Percentiles rank a stretch among this genome's conserved stretches.
phyloP scores from a whole-genome alignment of 73 alveolate species.

The Durusdinium trenchii region DNA sequence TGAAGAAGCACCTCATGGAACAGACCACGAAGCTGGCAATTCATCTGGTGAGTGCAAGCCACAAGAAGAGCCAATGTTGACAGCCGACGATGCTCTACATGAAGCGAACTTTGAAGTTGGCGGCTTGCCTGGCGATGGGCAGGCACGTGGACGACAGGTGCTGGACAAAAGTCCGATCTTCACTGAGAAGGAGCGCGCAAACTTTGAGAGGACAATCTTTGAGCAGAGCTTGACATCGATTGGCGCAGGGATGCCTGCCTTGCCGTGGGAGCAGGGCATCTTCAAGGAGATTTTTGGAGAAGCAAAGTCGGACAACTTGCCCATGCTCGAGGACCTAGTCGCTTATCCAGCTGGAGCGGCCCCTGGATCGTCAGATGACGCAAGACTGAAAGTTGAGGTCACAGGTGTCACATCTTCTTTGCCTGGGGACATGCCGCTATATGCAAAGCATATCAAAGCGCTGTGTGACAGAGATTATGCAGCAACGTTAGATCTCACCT shows the following conservation, averaged over 20 bases:
- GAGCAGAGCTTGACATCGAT: neutral
- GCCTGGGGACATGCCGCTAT: neutral
- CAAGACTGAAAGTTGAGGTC: too few species aligned
- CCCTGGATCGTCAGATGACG: too few species aligned
- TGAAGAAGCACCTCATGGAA: too few species aligned
- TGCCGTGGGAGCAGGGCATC: conserved; percentile 6
- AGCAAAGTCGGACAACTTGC: neutral
- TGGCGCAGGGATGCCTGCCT: neutral
- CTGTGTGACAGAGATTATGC: neutral
- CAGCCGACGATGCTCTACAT: too few species aligned
- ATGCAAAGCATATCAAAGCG: neutral
- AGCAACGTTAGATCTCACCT: neutral
- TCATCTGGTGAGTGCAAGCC: too few species aligned
- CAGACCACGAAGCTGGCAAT: too few species aligned
- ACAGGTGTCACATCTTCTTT: neutral
- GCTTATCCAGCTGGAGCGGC: neutral
- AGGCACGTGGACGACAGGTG: too few species aligned
- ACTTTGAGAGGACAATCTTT: neutral
- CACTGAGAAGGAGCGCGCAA: too few species aligned
- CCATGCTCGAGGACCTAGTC: neutral
- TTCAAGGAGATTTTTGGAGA: neutral
- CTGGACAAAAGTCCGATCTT: too few species aligned
- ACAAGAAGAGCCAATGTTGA: too few species aligned
- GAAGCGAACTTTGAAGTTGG: too few species aligned
- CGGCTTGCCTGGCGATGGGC: too few species aligned